A percentile compares a stretch with the other conserved stretches of the same genome.
Evolutionary conservation across 2,329 filamentous ascomycete genomes (phyloP).

Genomic region (Diaporthe citriasiana): DNA sequence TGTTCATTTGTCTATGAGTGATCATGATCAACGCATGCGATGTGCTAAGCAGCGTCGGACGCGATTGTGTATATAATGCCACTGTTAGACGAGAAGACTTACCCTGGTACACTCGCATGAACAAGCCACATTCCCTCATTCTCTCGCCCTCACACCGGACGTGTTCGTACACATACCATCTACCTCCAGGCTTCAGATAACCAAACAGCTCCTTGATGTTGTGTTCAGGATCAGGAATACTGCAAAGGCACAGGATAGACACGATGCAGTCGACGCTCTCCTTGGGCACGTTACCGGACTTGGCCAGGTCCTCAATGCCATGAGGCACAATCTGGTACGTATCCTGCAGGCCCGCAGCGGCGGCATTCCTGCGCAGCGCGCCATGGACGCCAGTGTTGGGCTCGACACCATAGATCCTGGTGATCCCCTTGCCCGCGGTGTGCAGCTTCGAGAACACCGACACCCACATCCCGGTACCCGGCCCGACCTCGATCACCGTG

Average conservation of each 20-base stretch:
- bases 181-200: constrained; percentile 71
- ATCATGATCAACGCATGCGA: too few species aligned
- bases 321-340: constrained; percentile 74
- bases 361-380: constrained; percentile 61
- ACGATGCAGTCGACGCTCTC: constrained; percentile 72
- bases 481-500: constrained; percentile 73
- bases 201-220: constrained; percentile 69
- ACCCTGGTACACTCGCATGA: constrained; percentile 62
- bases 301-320: constrained; percentile 70
- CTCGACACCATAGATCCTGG: constrained; percentile 73
- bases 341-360: constrained; percentile 65
- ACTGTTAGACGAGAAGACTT: not conserved
- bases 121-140: constrained; percentile 51
- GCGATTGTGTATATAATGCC: too few species aligned
- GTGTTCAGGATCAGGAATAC: constrained; percentile 70
- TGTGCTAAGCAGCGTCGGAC: not conserved
- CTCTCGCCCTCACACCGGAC: constrained; percentile 54
- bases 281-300: constrained; percentile 60
- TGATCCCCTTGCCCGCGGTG: constrained; percentile 49
- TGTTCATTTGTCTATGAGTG: not conserved
- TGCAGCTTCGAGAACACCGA: constrained; percentile 58
- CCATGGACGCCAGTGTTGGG: constrained; percentile 70
- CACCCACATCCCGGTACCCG: constrained; percentile 73
- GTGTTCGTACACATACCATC: constrained; percentile 76
- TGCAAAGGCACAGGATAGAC: constrained; percentile 73